These are phyloP conservation scores for Colletotrichum higginsianum DNA, from an alignment of 2,329 filamentous ascomycete genomes.

Conservation along the genomic window DNA sequence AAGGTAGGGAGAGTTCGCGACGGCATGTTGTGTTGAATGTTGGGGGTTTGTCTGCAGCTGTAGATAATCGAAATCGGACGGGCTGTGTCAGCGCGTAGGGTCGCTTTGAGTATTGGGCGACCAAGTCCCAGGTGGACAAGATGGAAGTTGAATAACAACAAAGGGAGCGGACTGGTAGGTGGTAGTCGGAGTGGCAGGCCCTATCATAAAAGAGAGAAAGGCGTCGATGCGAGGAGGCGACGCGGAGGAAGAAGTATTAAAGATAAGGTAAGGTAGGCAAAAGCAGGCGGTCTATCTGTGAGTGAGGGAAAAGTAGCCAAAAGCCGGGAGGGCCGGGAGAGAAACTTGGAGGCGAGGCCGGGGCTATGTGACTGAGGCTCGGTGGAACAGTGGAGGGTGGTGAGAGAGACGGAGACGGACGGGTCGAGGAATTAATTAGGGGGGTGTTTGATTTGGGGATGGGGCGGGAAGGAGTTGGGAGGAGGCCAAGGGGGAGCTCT, in stretches of 20 bases:
- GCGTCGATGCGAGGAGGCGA: constrained; percentile 1
- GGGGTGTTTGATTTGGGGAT: constrained; percentile 34
- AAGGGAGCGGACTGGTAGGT: constrained; percentile 35
- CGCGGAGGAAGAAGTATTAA: constrained; percentile 26
- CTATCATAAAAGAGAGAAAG: constrained; percentile 13
- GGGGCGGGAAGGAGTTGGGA: constrained; percentile 1
- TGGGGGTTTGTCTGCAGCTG: constrained; percentile 34
- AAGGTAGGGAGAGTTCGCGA: constrained; percentile 87
- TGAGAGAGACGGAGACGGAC: constrained; percentile 30
- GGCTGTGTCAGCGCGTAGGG: neutral
- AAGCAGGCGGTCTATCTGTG: constrained; percentile 28
- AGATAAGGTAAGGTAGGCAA: constrained; percentile 15
- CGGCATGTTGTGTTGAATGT: constrained; percentile 71
- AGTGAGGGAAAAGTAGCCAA: constrained; percentile 34
- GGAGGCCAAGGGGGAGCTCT: constrained; percentile 34
- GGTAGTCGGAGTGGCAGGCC: constrained; percentile 23
- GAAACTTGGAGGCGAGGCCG: constrained; percentile 17
- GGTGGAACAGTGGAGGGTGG: constrained; percentile 30
- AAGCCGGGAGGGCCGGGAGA: constrained; percentile 40
- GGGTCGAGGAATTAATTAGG: constrained; percentile 34
- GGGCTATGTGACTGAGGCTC: constrained; percentile 35
- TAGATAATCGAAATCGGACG: constrained; percentile 27
- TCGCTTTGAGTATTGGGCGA: constrained; percentile 16
- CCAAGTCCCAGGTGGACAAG: constrained; percentile 28
- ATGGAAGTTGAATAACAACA: constrained; percentile 24